Evolutionary conservation across 768 basidiomycete genomes (phyloP), one percentile per base, ranked within the genome.

Genomic region (Mycena crocata): DNA sequence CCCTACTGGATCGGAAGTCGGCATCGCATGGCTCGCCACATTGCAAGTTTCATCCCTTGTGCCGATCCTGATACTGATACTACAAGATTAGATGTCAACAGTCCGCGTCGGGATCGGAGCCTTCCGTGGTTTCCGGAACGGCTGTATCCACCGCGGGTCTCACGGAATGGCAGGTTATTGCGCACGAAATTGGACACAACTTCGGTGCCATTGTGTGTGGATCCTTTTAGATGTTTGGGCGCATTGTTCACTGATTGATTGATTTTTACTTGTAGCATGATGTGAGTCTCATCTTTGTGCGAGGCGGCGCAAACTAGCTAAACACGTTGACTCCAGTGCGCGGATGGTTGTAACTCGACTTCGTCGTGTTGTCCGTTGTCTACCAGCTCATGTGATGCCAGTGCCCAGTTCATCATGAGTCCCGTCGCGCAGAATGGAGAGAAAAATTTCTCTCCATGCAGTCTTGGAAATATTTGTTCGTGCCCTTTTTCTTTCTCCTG

Each of bases 1-100:
- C 71, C 88, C 90, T 5, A 90, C 91, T 12, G 92, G 92, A n/a
- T 85, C 87, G 13, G 93, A 94, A 78, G 89, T 91, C 39, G 95
- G 94, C 24, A 93, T 96, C 51, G 94, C 94, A 5, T 95, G 94
- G 94, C 85, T 97, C 3, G 92, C 86, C 24, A 93, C 92, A 23
- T 75, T 96, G 78, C 93, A 79, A 73, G 84, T 80, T 39, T 61
- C 55, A 24, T 51, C 44, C 34, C 39, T 39, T 37, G 39, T 48
- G 34, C 28, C 26, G 14, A 48, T 39, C 55, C 34, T 49, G 42
- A 54, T 57, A 55, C 42, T 72, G 44, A 62, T 51, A 19, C 37
- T 19, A 23, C 28, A 2, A 28, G 42, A 31, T 65, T 23, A 89
- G 87, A 57, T 92, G 90, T 73, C 87, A 87, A 70, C 83, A 89